phyloP scores from a whole-genome alignment of 164 flowering plant species.

The Litsea cubeba region DNA sequence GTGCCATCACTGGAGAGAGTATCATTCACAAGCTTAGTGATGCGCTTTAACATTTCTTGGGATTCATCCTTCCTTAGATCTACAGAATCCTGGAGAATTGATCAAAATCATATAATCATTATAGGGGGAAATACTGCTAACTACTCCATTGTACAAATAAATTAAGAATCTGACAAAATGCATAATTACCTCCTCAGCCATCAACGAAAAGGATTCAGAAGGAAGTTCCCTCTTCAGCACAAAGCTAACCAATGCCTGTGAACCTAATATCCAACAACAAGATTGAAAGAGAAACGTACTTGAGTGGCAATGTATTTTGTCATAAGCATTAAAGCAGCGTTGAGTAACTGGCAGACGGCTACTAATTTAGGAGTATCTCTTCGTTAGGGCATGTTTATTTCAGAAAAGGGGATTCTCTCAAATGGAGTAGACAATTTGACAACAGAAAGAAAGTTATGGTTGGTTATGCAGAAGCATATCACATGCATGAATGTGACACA shows the following conservation, averaged over 20 bases:
- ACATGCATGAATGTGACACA: no score
- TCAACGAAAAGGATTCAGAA: constrained; percentile 63
- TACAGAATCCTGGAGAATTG: constrained; percentile 61
- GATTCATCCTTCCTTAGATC: constrained; percentile 71
- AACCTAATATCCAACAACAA: constrained; percentile 39
- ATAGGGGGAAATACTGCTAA: not conserved
- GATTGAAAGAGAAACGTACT: not conserved
- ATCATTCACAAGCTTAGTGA: constrained; percentile 77
- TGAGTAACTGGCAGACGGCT: not conserved
- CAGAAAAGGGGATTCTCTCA: no score
- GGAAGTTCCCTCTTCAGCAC: constrained; percentile 68
- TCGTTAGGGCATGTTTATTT: not conserved
- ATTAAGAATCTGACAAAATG: not conserved
- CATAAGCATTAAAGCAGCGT: not conserved
- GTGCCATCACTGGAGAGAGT: constrained; percentile 60
- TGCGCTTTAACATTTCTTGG: constrained; percentile 60
- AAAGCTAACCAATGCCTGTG: constrained; percentile 90
- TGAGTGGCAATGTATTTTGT: not conserved
- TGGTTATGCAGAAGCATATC: no score
- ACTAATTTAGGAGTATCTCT: not conserved
- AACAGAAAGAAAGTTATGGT: no score
- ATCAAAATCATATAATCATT: not conserved
- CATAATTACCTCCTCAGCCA: constrained; percentile 85
- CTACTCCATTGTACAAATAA: no score
- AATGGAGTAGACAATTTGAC: no score